phyloP scores from a whole-genome alignment of 2,329 filamentous ascomycete species.

The Ophiostoma australiae region DNA sequence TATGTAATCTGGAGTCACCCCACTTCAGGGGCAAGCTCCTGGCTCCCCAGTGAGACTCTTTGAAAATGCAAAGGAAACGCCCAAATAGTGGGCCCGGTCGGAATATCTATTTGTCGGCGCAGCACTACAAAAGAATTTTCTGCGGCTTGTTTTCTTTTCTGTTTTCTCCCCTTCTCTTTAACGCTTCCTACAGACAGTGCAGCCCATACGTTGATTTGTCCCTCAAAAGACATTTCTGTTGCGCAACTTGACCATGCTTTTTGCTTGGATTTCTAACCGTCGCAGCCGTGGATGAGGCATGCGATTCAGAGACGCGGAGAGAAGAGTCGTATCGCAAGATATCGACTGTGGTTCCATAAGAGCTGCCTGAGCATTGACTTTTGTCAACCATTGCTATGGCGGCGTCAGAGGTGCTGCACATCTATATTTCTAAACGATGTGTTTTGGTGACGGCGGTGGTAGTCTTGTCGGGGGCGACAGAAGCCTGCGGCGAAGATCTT shows the following conservation, averaged over 20 bases:
- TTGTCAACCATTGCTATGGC: conserved; percentile 58
- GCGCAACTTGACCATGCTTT: conserved; percentile 59
- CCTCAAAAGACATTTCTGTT: conserved; percentile 30
- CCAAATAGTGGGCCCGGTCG: conserved; percentile 8
- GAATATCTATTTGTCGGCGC: not conserved
- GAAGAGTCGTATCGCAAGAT: conserved; percentile 26
- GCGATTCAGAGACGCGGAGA: conserved; percentile 55
- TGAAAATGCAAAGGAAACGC: not conserved
- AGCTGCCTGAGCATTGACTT: conserved; percentile 51
- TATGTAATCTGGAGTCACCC: conserved; percentile 7
- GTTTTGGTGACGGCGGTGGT: not conserved
- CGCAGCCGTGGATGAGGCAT: conserved; percentile 57
- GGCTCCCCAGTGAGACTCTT: not conserved
- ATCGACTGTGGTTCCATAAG: conserved; percentile 48
- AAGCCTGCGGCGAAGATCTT: not conserved
- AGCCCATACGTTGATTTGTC: conserved; percentile 48
- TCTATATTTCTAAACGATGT: conserved; percentile 29
- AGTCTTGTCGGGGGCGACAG: not conserved
- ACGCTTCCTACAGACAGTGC: conserved; percentile 85
- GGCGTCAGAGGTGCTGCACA: conserved; percentile 82
- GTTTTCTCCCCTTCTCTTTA: conserved; percentile 33
- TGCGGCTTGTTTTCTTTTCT: conserved; percentile 19
- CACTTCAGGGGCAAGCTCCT: conserved; percentile 14
- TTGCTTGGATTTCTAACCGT: conserved; percentile 54
- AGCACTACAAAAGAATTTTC: conserved; percentile 8